phyloP scores from a whole-genome alignment of 1,284 basidiomycete genomes.

The Ustilago vetiveriae region DNA sequence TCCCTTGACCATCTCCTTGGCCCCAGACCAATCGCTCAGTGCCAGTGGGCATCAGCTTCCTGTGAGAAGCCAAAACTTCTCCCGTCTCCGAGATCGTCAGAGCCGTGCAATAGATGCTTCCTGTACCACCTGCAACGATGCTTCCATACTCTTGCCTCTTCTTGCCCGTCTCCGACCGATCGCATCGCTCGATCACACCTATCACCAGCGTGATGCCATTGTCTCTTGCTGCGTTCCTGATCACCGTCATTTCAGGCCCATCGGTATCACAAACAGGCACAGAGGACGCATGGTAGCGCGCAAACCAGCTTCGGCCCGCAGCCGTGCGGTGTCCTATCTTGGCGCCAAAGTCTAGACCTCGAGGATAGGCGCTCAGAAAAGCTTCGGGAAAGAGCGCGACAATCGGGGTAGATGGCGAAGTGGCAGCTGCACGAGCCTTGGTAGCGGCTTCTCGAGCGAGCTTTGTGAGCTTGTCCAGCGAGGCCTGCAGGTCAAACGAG shows the following conservation, averaged over 20 bases:
- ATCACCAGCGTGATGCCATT: slow-evolving; percentile 70
- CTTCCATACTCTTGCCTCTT: slow-evolving; percentile 34
- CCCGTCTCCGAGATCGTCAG: slow-evolving; percentile 74
- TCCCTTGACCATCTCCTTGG: slow-evolving; percentile 68
- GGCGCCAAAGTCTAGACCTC: slow-evolving; percentile 60
- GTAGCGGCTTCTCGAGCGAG: slow-evolving; percentile 35
- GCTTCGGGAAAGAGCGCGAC: slow-evolving; percentile 79
- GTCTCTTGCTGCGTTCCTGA: slow-evolving; percentile 30
- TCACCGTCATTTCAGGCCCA: slow-evolving; percentile 34
- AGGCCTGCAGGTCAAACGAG: slow-evolving; percentile 40
- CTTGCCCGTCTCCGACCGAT: slow-evolving; percentile 28
- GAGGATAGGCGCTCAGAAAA: slow-evolving; percentile 69
- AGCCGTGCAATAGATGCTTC: slow-evolving; percentile 77
- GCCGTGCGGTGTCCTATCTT: slow-evolving; percentile 43
- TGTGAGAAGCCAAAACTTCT: slow-evolving; percentile 75
- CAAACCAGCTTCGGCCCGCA: slow-evolving; percentile 49
- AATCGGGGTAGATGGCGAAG: slow-evolving; percentile 14
- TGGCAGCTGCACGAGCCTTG: slow-evolving; percentile 27
- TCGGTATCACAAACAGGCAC: slow-evolving; percentile 46
- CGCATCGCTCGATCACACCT: slow-evolving; percentile 75
- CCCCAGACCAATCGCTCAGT: slow-evolving; percentile 78
- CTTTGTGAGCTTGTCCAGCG: slow-evolving; percentile 42
- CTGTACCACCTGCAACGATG: slow-evolving; percentile 68
- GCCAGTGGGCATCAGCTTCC: slow-evolving; percentile 79
- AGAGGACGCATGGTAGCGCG: slow-evolving; percentile 33